phyloP scores from a whole-genome alignment of 768 basidiomycete species.

The Infundibulicybe gibba region DNA sequence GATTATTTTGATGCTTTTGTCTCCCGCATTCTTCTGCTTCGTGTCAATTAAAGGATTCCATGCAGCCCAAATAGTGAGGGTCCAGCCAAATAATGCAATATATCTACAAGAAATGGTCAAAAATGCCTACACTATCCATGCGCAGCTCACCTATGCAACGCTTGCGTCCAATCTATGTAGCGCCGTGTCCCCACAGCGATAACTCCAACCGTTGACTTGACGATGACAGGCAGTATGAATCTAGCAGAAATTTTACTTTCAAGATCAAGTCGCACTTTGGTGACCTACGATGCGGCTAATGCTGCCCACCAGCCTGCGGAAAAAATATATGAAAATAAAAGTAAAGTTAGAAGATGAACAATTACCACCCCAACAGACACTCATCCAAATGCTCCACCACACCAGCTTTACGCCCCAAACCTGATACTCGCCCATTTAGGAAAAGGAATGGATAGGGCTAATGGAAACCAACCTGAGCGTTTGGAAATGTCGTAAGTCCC shows the following conservation, averaged over 20 bases:
- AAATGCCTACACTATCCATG: not conserved
- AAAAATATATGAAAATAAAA: slow-evolving; percentile 1
- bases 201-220: slow-evolving; percentile 65
- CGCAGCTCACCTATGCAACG: slow-evolving; percentile 51
- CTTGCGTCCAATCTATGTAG: slow-evolving; percentile 78
- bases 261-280: slow-evolving; percentile 17
- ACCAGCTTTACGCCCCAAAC: slow-evolving; percentile 58
- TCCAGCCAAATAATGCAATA: slow-evolving; percentile 68
- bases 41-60: slow-evolving; percentile 66
- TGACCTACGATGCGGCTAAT: slow-evolving; percentile 58
- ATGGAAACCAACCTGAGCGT: slow-evolving; percentile 43
- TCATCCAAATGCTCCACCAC: slow-evolving; percentile 87
- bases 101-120: slow-evolving; percentile 30
- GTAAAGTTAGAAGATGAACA: slow-evolving; percentile 3
- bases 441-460: slow-evolving; percentile 1
- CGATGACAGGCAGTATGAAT: slow-evolving; percentile 45
- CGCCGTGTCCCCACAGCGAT: slow-evolving; percentile 67
- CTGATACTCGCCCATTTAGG: slow-evolving; percentile 16
- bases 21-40: slow-evolving; percentile 28
- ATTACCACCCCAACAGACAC: slow-evolving; percentile 72
- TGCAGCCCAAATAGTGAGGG: slow-evolving; percentile 61
- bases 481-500: slow-evolving; percentile 41
- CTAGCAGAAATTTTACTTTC: slow-evolving; percentile 22
- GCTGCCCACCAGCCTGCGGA: slow-evolving; percentile 75
- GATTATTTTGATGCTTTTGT: slow-evolving; percentile 37